phyloP scores from a whole-genome alignment of 2,329 filamentous ascomycete species.

The Stromatinia cepivora region DNA sequence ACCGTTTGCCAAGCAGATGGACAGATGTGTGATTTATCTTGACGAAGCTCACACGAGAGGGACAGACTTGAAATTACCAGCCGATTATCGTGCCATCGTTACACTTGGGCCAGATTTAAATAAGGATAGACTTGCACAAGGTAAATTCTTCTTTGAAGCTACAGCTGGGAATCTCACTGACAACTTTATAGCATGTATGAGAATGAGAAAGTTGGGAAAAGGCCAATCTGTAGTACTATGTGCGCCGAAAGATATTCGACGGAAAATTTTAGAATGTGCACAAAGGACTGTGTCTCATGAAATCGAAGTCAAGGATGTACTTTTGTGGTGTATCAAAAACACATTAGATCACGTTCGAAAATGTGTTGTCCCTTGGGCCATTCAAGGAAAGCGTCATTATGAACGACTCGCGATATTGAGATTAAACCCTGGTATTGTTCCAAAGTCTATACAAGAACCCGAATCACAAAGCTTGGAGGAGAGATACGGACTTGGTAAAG shows the following conservation, averaged over 20 bases:
- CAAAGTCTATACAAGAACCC: conserved; percentile 49
- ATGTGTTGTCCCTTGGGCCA: conserved; percentile 59
- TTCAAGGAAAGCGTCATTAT: conserved; percentile 56
- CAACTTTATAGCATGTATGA: conserved; percentile 59
- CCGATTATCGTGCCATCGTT: conserved; percentile 61
- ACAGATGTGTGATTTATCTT: conserved; percentile 64
- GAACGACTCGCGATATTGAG: conserved; percentile 32
- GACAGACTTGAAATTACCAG: conserved; percentile 64
- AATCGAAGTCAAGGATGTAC: conserved; percentile 55
- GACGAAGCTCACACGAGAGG: conserved; percentile 72
- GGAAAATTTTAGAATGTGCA: conserved; percentile 48
- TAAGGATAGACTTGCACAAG: conserved; percentile 54
- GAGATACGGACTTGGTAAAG: conserved; percentile 47
- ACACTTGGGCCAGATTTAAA: conserved; percentile 65
- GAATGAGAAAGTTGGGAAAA: conserved; percentile 67
- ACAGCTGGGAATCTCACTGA: conserved; percentile 22
- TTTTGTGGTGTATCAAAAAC: conserved; percentile 60
- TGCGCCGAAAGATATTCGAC: conserved; percentile 58
- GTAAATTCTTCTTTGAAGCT: conserved; percentile 11
- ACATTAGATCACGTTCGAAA: conserved; percentile 53
- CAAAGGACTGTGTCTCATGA: conserved; percentile 20
- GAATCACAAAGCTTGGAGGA: conserved; percentile 54
- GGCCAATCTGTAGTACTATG: conserved; percentile 66
- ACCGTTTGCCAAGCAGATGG: conserved; percentile 55
- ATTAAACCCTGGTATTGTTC: neutral